Base-by-base conservation (phyloP, 495 filamentous ascomycete genomes). In the Aspergillus incahuasiensis region DNA sequence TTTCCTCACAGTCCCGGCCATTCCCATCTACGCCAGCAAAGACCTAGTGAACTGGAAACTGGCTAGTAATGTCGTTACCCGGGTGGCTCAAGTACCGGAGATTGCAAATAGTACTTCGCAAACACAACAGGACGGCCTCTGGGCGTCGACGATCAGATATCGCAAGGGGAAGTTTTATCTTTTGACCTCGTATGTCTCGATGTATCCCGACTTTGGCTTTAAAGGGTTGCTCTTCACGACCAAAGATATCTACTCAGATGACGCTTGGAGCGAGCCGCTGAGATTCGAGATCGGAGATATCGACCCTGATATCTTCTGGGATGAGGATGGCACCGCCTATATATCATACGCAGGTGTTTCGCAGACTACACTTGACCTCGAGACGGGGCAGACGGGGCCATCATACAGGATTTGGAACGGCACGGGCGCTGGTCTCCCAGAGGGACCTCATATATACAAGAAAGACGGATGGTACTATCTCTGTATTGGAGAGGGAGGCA, bases 401-500 rank as follows among this genome's bases (percentile, higher is more conserved):
- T 11, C 54, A 35, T 77, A 71, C 48, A 81, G 75, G 54, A 74
- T 86, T 46, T 85, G 79, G 66, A 55, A 60, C 8, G 83, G 82
- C 16, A 83, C 77, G 18, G 79, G 79, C 0, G 64, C 78, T 30
- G 74, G 70, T 16, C 69, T 83, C 13, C 79, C 82, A 6, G 85
- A 88, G 62, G 85, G 78, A 1, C 82, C 84, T 11, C 84, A 86
- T 63, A 64, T 85, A 11, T 82, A 80, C 60, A 78, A 78, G 68
- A 69, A 74, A 43, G 76, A 81, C 60, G 78, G 73, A 11, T 82
- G 67, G 59, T 85, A 83, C 61, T 84, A 83, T 58, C 72, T 85
- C 4, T 57, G 80, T 13, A 82, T 79, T 22, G 82, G 80, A 2
- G 84, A 88, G 56, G 85, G 82, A 1, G 84, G 85, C 3, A 87